Conservation (phyloP, 2,329 filamentous ascomycete species). For the Hansfordia pulvinata region DNA sequence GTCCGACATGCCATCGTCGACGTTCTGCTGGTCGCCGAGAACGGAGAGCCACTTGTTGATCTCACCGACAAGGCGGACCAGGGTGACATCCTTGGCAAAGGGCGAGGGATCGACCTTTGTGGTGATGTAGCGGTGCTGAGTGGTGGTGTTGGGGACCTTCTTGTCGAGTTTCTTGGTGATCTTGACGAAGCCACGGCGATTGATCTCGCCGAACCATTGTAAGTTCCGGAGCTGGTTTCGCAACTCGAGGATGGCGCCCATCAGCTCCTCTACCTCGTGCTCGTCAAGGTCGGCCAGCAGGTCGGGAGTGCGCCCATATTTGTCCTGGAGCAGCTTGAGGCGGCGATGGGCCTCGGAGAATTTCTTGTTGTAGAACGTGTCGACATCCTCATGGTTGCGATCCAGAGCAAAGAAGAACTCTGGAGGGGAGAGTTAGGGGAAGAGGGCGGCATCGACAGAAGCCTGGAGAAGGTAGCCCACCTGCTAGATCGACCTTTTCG, state of each 20-base stretch:
- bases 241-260: conserved; percentile 80
- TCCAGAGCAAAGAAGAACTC: conserved; percentile 96
- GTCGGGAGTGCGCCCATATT: conserved; percentile 66
- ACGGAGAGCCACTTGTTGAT: conserved; percentile 90
- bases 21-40: conserved; percentile 62
- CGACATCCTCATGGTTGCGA: conserved; percentile 92
- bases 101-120: conserved; percentile 81
- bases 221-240: conserved; percentile 79
- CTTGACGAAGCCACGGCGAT: conserved; percentile 87
- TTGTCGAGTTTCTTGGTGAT: conserved; percentile 99
- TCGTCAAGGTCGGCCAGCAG: conserved; percentile 61
- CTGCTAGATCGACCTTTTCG: conserved; percentile 75
- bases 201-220: conserved; percentile 97
- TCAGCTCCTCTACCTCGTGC: conserved; percentile 83
- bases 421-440: conserved; percentile 31
- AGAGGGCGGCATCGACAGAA: conserved; percentile 18
- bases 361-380: conserved; percentile 94
- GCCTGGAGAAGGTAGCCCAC: conserved; percentile 40
- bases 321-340: conserved; percentile 73
- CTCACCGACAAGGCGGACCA: conserved; percentile 33
- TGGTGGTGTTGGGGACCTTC: conserved; percentile 63
- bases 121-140: conserved; percentile 75
- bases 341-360: conserved; percentile 73
- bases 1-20: conserved; percentile 62
- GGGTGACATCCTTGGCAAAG: conserved; percentile 62